These are phyloP conservation scores for Berkeleyomyces basicola DNA, from an alignment of 2,329 filamentous ascomycete genomes.

Conservation along the genomic window DNA sequence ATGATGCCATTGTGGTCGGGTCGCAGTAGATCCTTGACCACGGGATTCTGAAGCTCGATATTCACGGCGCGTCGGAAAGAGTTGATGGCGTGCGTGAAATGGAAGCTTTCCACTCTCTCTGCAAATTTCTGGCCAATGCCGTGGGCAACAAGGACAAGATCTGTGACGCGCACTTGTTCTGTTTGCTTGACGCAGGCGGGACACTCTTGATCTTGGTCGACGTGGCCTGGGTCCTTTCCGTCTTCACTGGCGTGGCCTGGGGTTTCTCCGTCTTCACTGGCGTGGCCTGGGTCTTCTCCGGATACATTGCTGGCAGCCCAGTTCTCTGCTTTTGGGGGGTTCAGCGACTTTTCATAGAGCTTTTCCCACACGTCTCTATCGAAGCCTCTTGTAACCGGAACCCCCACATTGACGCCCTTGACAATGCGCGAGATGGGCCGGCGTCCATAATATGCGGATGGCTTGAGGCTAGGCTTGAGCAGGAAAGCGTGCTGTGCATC, in stretches of 20 bases:
- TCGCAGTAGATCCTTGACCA: constrained; percentile 59
- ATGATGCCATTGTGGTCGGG: constrained; percentile 71
- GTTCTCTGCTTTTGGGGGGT: constrained; percentile 18
- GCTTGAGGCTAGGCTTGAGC: constrained; percentile 67
- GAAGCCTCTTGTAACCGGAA: constrained; percentile 82
- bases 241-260: too few species aligned
- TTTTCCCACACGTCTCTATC: constrained; percentile 61
- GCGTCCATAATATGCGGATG: constrained; percentile 71
- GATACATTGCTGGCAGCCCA: constrained; percentile 16
- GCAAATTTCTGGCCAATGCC: constrained; percentile 95
- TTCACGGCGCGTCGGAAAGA: constrained; percentile 75
- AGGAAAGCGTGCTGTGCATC: constrained; percentile 64
- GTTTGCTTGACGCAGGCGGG: constrained; percentile 47
- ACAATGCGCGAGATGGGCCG: constrained; percentile 69
- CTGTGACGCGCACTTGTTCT: constrained; percentile 55
- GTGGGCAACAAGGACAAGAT: constrained; percentile 80
- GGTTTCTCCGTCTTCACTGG: too few species aligned
- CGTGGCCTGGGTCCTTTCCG: constrained; percentile 18
- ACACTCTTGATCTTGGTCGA: constrained; percentile 22
- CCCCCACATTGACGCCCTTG: constrained; percentile 66
- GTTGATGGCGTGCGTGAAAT: constrained; percentile 94
- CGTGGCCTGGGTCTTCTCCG: constrained; percentile 18
- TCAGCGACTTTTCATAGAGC: constrained; percentile 37
- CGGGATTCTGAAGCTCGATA: constrained; percentile 57
- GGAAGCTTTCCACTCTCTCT: constrained; percentile 85